These are phyloP conservation scores for Urochloa ruziziensis DNA, from an alignment of 176 grass and related monocot genomes.

Conservation along the genomic window DNA sequence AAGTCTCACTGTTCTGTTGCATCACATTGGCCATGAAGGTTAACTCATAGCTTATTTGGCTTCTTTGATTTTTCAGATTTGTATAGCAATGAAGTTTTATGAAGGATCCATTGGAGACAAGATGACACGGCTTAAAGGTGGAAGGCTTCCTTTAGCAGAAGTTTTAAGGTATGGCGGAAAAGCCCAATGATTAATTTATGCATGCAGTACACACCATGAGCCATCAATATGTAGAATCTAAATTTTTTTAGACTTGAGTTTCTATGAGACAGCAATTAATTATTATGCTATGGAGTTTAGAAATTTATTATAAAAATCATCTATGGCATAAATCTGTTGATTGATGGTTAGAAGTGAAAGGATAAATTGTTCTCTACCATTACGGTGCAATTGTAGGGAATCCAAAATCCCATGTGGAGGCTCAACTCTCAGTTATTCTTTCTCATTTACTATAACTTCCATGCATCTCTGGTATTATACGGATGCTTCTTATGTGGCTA, in stretches of 20 bases:
- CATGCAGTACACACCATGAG: neutral
- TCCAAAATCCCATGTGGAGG: neutral
- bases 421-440: neutral
- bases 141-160: conserved; percentile 79
- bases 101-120: conserved; percentile 94
- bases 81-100: conserved; percentile 94
- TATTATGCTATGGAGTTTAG: neutral
- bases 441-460: neutral
- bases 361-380: neutral
- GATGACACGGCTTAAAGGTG: conserved; percentile 84
- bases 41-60: neutral
- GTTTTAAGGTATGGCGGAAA: conserved; percentile 62
- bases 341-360: neutral
- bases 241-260: neutral
- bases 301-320: neutral
- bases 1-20: neutral
- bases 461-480: neutral
- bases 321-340: neutral
- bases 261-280: neutral
- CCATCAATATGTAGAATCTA: neutral
- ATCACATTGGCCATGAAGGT: neutral
- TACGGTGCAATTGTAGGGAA: neutral
- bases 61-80: conserved; percentile 62
- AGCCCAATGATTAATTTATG: neutral
- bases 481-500: neutral